A percentile compares a stretch with the other conserved stretches of the same genome.
phyloP scores from a whole-genome alignment of 2,329 filamentous ascomycete species.

The Claviceps digitariae region DNA sequence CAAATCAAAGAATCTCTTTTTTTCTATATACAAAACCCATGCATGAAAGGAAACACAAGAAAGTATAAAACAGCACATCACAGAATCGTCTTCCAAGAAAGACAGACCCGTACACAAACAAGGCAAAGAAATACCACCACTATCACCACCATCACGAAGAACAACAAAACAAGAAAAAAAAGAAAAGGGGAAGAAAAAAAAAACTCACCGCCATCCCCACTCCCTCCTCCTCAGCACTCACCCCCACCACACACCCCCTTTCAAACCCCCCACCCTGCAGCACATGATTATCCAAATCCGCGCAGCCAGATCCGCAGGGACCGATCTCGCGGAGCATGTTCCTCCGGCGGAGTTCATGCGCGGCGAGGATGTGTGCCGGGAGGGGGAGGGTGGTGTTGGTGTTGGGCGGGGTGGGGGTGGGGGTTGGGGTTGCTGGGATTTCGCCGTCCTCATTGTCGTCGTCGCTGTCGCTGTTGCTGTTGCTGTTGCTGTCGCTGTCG shows the following conservation, averaged over 20 bases:
- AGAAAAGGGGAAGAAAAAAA: not conserved
- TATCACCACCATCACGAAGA: too few species aligned
- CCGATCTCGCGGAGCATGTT: slow-evolving; percentile 18
- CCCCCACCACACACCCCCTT: slow-evolving; percentile 36
- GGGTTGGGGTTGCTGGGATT: not conserved
- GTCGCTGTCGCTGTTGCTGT: not conserved
- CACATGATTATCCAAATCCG: slow-evolving; percentile 33
- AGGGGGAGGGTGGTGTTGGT: slow-evolving; percentile 30
- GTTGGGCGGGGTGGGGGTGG: slow-evolving; percentile 6
- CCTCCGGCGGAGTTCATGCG: slow-evolving; percentile 23
- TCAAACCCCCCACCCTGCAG: slow-evolving; percentile 36
- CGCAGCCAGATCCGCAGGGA: slow-evolving; percentile 28
- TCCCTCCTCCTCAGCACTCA: slow-evolving; percentile 39
- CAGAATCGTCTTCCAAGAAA: too few species aligned
- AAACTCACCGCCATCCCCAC: slow-evolving; percentile 31
- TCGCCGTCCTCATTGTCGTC: too few species aligned
- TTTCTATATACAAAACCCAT: too few species aligned
- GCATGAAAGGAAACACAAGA: too few species aligned
- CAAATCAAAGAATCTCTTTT: too few species aligned
- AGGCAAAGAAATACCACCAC: too few species aligned
- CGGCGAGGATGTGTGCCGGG: slow-evolving; percentile 28
- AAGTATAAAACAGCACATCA: too few species aligned
- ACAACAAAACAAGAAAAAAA: slow-evolving; percentile 1
- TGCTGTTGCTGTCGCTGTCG: too few species aligned
- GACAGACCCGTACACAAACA: too few species aligned